A percentile compares a stretch with the other conserved stretches of the same genome.
Evolutionary conservation across 768 basidiomycete species (phyloP).

Genomic region (Lentinus tigrinus): DNA sequence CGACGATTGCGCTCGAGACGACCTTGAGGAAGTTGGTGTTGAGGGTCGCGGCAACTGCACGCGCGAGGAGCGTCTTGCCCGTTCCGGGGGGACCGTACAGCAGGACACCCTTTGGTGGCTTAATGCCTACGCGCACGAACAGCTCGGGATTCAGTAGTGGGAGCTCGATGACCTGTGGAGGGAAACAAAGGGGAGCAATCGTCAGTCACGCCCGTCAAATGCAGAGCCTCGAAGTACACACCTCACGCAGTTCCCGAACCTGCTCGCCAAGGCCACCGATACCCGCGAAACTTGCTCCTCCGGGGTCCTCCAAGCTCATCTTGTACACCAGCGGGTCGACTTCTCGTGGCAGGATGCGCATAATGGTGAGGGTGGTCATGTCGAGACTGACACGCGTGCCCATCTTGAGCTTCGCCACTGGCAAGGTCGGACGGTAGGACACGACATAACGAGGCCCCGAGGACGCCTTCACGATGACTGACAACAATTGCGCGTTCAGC

Average conservation of each 20-base stretch:
- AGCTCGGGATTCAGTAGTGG: constrained; percentile 93
- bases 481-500: not conserved
- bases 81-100: constrained; percentile 97
- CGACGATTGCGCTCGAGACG: constrained; percentile 95
- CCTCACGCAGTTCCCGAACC: constrained; percentile 94
- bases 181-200: not conserved
- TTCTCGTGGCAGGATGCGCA: constrained; percentile 96
- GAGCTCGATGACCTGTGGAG: constrained; percentile 83
- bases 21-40: constrained; percentile 98
- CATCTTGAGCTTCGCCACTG: constrained; percentile 87
- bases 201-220: not conserved
- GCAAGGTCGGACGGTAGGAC: constrained; percentile 90
- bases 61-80: constrained; percentile 91
- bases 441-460: constrained; percentile 98
- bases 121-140: constrained; percentile 94
- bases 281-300: constrained; percentile 92
- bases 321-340: constrained; percentile 99
- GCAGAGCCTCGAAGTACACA: constrained; percentile 31
- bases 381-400: constrained; percentile 96
- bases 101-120: constrained; percentile 93
- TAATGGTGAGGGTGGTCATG: constrained; percentile 99
- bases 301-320: constrained; percentile 98
- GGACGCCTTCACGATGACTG: constrained; percentile 98
- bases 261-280: constrained; percentile 96
- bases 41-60: constrained; percentile 93